Conservation (phyloP, 208 protist genomes). For the Acanthamoeba divionensis region DNA sequence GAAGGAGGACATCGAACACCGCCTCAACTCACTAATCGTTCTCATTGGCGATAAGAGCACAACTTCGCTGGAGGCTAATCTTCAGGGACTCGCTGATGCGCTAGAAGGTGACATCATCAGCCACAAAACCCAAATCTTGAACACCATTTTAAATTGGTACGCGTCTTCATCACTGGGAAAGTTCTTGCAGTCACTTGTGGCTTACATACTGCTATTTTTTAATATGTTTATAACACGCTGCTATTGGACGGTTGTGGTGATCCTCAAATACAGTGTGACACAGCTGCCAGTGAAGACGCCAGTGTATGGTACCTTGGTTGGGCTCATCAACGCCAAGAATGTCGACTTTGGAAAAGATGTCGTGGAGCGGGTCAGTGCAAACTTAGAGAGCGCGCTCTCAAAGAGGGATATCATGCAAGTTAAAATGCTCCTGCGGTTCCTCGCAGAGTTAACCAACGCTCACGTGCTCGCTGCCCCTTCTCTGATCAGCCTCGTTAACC, state of each 20-base stretch:
- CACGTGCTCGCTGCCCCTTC: not conserved
- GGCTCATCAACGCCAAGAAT: slow-evolving; percentile 61
- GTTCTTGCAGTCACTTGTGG: not conserved
- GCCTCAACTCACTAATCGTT: not conserved
- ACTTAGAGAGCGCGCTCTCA: not conserved
- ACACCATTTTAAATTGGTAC: slow-evolving; percentile 63
- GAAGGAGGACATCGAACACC: not conserved
- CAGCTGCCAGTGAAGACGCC: slow-evolving; percentile 62
- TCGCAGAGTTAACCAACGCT: not conserved
- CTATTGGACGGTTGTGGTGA: not conserved
- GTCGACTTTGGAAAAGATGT: not conserved
- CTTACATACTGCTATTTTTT: not conserved
- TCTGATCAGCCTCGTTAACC: not conserved
- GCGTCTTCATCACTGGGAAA: no score
- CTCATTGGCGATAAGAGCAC: slow-evolving; percentile 8
- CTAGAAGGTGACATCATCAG: slow-evolving; percentile 53
- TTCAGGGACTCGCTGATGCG: slow-evolving; percentile 53
- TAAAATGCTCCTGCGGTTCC: not conserved
- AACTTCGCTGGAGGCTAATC: slow-evolving; percentile 43
- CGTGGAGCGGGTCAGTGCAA: not conserved
- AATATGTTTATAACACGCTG: not conserved
- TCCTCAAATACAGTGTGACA: slow-evolving; percentile 22
- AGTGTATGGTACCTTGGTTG: slow-evolving; percentile 68
- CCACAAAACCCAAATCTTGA: slow-evolving; percentile 42
- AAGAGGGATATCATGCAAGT: not conserved